These are phyloP conservation scores for Coemansia sp. DNA, from an alignment of 192 early-diverging fungal genomes.

Conservation along the genomic window DNA sequence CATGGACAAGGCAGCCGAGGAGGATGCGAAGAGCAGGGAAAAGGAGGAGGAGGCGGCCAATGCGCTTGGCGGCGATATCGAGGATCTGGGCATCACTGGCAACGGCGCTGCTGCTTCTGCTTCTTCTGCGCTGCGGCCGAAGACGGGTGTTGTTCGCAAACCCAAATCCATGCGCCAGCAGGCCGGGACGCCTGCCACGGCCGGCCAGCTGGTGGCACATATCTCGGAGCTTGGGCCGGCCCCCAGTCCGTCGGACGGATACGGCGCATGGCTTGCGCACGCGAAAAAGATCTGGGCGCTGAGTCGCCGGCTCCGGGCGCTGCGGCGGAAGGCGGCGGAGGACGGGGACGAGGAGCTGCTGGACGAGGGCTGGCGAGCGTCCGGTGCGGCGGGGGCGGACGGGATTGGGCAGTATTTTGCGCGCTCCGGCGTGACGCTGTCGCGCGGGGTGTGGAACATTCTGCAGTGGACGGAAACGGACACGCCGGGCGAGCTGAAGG, in stretches of 20 bases:
- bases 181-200: slow-evolving; percentile 33
- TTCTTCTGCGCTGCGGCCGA: slow-evolving; percentile 9
- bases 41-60: slow-evolving; percentile 2
- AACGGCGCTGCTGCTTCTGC: slow-evolving; percentile 5
- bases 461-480: slow-evolving; percentile 84
- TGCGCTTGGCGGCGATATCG: slow-evolving; percentile 49
- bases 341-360: slow-evolving; percentile 24
- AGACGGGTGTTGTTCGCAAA: slow-evolving; percentile 23
- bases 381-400: not conserved
- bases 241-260: slow-evolving; percentile 70
- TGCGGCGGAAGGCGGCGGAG: slow-evolving; percentile 46
- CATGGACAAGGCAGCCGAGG: slow-evolving; percentile 19
- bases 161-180: not conserved
- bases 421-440: slow-evolving; percentile 64
- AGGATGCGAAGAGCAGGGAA: slow-evolving; percentile 2
- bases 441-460: slow-evolving; percentile 76
- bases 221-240: slow-evolving; percentile 54
- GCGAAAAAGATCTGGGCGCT: slow-evolving; percentile 78
- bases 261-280: slow-evolving; percentile 70
- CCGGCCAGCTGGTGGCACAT: slow-evolving; percentile 39
- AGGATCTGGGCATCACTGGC: slow-evolving; percentile 58
- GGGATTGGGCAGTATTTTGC: slow-evolving; percentile 63
- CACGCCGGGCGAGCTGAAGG: slow-evolving; percentile 78
- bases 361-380: not conserved
- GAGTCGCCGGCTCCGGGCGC: slow-evolving; percentile 56